These are phyloP conservation scores for Epichloe elymi DNA, from an alignment of 2,329 filamentous ascomycete species.

Conservation along the genomic window DNA sequence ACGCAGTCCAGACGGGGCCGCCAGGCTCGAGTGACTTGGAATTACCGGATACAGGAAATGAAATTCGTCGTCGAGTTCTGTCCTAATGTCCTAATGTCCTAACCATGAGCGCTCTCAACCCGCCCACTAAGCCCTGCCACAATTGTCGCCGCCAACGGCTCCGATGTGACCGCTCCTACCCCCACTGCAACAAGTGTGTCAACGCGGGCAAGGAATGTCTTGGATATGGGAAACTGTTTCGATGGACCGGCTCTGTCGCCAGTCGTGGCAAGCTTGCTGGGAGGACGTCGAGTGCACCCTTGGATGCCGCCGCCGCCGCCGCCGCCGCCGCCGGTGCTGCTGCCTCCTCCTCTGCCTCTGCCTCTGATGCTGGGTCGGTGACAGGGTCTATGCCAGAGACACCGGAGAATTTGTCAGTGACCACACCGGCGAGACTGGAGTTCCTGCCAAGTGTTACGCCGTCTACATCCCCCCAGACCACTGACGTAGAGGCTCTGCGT, in stretches of 20 bases:
- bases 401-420: slow-evolving; percentile 6
- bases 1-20: slow-evolving; percentile 4
- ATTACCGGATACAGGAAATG: neutral
- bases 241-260: slow-evolving; percentile 36
- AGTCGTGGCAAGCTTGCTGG: slow-evolving; percentile 29
- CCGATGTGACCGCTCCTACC: slow-evolving; percentile 38
- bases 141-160: slow-evolving; percentile 40
- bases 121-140: slow-evolving; percentile 30
- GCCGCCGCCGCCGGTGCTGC: neutral
- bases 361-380: neutral
- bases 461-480: slow-evolving; percentile 5
- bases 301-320: neutral
- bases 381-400: slow-evolving; percentile 4
- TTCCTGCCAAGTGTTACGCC: neutral
- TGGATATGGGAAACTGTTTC: slow-evolving; percentile 38
- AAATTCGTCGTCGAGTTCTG: neutral
- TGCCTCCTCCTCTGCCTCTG: neutral
- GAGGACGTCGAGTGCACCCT: slow-evolving; percentile 22
- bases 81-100: neutral
- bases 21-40: slow-evolving; percentile 6
- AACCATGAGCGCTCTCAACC: slow-evolving; percentile 6
- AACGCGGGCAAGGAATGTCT: slow-evolving; percentile 36
- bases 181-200: slow-evolving; percentile 38
- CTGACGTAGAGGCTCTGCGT: neutral
- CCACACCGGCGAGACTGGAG: neutral